Evolutionary conservation across 805 yeast genomes (phyloP), one percentile per base, ranked within the genome.

Genomic region (Nakazawaea populi): DNA sequence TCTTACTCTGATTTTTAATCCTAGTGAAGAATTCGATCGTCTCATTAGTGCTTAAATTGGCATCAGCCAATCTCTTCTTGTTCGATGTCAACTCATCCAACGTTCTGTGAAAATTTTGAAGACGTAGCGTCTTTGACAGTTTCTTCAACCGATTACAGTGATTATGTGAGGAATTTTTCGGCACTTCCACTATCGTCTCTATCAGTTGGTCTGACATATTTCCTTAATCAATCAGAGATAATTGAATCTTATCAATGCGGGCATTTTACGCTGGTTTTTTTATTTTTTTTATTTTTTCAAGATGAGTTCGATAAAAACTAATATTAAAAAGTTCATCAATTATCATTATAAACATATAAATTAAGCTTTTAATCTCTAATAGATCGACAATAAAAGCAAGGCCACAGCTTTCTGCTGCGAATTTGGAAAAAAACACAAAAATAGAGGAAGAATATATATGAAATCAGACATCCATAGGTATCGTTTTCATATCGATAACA

Each of bases 401-500:
- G 41, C n/a, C 27, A 38, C 14, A n/a, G 24, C 24, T 18, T 18
- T 18, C 24, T 18, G 24, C 24, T 18, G 24, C 3, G 3, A 18
- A 18, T 18, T 2, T 18, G 24, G 3, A 18, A 18, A 18, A 18
- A 18, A 18, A 3, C 24, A 3, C 24, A 18, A 38, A 10, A 34
- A 34, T 34, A 9, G 9, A 34, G 2, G 12, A 10, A 3, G 12
- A 34, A 8, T 27, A 28, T 37, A 14, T 11, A 31, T n/a, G 45
- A 34, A 27, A 42, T 41, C 6, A 27, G 39, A 9, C 27, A 39
- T 32, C 28, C 50, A 52, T 24, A 52, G 86, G 85, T 46, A 73
- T 60, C n/a, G 87, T 76, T 61, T 65, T 73, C 62, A 84, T 85
- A 57, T 80, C 83, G 18, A 86, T 86, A 52, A 77, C 80, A 47